These are phyloP conservation scores for Fagopyrum esculentum DNA, from an alignment of 148 eudicot species.

Conservation along the genomic window DNA sequence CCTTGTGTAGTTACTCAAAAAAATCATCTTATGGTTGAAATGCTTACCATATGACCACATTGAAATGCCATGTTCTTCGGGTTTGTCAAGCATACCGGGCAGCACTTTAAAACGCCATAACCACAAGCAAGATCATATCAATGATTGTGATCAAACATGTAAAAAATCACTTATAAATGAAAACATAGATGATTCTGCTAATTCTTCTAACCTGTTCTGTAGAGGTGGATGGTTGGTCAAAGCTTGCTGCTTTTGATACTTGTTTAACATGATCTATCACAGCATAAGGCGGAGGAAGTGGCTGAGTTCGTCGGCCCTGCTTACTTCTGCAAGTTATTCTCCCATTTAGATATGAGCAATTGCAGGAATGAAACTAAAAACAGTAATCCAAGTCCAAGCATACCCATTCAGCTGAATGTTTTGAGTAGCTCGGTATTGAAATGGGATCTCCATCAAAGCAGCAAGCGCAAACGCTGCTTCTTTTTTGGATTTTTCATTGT, in stretches of 20 bases:
- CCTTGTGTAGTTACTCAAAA: neutral
- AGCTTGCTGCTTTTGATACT: slow-evolving; percentile 7
- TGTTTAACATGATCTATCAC: slow-evolving; percentile 45
- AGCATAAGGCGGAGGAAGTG: slow-evolving; percentile 62
- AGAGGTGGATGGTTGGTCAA: slow-evolving; percentile 24
- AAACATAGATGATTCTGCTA: neutral
- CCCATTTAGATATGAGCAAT: neutral
- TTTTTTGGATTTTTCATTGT: slow-evolving; percentile 38
- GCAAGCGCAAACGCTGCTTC: slow-evolving; percentile 84
- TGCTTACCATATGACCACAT: slow-evolving; percentile 77
- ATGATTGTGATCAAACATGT: neutral
- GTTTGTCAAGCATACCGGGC: slow-evolving; percentile 74
- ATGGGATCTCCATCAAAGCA: slow-evolving; percentile 80
- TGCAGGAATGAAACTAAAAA: neutral
- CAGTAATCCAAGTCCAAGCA: neutral
- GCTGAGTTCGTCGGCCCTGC: slow-evolving; percentile 17
- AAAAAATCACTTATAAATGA: neutral
- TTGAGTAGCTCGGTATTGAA: slow-evolving; percentile 62
- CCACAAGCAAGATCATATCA: neutral
- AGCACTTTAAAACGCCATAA: slow-evolving; percentile 24
- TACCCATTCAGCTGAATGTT: slow-evolving; percentile 38
- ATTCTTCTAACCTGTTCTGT: slow-evolving; percentile 37
- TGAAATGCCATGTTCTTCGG: slow-evolving; percentile 81
- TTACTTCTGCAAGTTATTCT: neutral
- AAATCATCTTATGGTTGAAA: neutral